These are phyloP conservation scores for Peronosclerospora sorghi DNA, from an alignment of 352 stramenopile genomes.

Conservation along the genomic window DNA sequence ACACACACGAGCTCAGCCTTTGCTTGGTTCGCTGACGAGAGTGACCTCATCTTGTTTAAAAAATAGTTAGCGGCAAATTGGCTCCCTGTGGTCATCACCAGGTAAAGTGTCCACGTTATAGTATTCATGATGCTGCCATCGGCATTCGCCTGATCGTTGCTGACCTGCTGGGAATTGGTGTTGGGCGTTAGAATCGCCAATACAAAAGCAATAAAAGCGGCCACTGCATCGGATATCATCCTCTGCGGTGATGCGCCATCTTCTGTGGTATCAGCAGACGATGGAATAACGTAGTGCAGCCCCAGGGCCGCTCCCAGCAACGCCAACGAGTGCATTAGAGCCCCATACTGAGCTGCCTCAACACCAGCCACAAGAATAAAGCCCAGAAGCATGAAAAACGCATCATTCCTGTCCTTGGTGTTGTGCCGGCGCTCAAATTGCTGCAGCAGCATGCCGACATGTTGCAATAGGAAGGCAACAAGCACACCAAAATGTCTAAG, in stretches of 20 bases:
- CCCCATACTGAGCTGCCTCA: constrained; percentile 50
- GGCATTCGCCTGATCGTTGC: constrained; percentile 16
- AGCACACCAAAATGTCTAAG: constrained; percentile 57
- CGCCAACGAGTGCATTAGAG: constrained; percentile 38
- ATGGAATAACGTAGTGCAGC: constrained; percentile 16
- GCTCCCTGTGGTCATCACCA: constrained; percentile 6
- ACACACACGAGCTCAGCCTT: constrained; percentile 30
- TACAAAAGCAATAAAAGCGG: constrained; percentile 18
- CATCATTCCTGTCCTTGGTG: constrained; percentile 9
- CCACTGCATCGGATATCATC: constrained; percentile 23
- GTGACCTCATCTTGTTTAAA: constrained; percentile 5
- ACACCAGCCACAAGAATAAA: constrained; percentile 53
- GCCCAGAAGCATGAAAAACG: constrained; percentile 30
- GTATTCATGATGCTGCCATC: constrained; percentile 12
- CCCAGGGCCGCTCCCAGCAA: constrained; percentile 37
- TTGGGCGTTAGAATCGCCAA: constrained; percentile 22
- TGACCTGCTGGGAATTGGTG: constrained; percentile 22
- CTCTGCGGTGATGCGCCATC: constrained; percentile 15
- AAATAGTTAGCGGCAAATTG: constrained; percentile 12
- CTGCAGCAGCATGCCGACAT: constrained; percentile 33
- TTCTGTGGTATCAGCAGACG: constrained; percentile 8
- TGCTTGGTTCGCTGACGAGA: constrained; percentile 16
- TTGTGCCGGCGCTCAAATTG: constrained; percentile 23
- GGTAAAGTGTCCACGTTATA: constrained; percentile 14
- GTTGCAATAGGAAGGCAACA: constrained; percentile 61